These are phyloP conservation scores for Calvatia gigantea DNA, from an alignment of 768 basidiomycete species.

Conservation along the genomic window DNA sequence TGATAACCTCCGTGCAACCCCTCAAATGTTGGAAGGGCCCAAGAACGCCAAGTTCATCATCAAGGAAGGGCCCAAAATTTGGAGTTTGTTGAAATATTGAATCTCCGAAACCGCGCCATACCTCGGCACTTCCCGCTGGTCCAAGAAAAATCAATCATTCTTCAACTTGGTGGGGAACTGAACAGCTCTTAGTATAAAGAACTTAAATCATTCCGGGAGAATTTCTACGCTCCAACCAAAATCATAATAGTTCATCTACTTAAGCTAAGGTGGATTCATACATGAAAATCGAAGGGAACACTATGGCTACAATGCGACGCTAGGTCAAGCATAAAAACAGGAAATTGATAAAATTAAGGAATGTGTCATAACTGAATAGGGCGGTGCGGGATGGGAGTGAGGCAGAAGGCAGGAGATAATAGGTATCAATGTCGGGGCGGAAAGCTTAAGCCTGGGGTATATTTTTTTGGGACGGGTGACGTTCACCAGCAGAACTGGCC, in stretches of 20 bases:
- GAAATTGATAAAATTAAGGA: background rate
- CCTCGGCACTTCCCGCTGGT: no score
- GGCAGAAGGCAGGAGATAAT: background rate
- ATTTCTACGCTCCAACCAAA: no score
- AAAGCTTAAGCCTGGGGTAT: background rate
- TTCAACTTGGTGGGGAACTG: no score
- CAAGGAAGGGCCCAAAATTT: background rate
- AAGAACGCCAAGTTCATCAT: no score
- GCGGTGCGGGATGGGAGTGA: background rate
- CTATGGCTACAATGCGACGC: slow-evolving; percentile 6
- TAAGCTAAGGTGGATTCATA: background rate
- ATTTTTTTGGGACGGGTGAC: background rate
- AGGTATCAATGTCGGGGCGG: background rate
- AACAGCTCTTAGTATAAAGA: no score
- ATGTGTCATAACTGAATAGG: background rate
- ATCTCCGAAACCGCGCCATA: slow-evolving; percentile 11
- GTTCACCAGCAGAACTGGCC: slow-evolving; percentile 3
- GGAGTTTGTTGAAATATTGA: background rate
- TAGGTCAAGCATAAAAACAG: slow-evolving; percentile 1
- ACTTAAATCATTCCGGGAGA: no score
- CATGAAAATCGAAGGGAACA: background rate
- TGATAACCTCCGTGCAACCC: background rate
- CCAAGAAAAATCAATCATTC: background rate
- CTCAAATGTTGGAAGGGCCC: no score
- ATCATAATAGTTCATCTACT: background rate